Percentiles rank a stretch among this genome's conserved stretches.
phyloP scores from a whole-genome alignment of 306 rosid species.

The Begonia loranthoides region DNA sequence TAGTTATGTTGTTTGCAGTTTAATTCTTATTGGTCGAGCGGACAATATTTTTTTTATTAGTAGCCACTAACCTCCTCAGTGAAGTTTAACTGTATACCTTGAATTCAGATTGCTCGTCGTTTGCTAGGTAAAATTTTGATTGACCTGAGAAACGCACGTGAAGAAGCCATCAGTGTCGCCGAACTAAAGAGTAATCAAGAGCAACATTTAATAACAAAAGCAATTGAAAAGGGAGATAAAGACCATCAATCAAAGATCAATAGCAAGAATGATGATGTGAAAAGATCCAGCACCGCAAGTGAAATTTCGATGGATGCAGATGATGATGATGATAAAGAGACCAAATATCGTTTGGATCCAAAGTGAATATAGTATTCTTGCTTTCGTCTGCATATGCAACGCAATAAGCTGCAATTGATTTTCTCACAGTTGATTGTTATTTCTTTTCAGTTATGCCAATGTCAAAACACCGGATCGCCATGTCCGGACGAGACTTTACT shows the following conservation, averaged over 20 bases:
- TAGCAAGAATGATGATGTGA: conserved; percentile 52
- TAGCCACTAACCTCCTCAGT: too few relatives aligned
- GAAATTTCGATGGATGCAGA: conserved; percentile 69
- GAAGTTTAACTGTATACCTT: too few relatives aligned
- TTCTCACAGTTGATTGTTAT: conserved; percentile 7
- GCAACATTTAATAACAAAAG: conserved; percentile 14
- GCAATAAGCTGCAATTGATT: not conserved
- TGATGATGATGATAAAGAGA: conserved; percentile 87
- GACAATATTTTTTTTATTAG: too few relatives aligned
- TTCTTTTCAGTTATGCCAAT: conserved; percentile 78
- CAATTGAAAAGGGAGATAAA: conserved; percentile 41
- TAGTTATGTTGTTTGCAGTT: too few relatives aligned
- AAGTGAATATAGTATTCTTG: conserved; percentile 30
- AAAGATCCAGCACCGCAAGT: conserved; percentile 29
- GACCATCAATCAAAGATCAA: conserved; percentile 35
- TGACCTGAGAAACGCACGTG: conserved; percentile 89
- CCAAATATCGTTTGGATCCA: conserved; percentile 97
- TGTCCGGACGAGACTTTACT: conserved; percentile 92
- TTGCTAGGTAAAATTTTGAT: conserved; percentile 85
- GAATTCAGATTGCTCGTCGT: conserved; percentile 79
- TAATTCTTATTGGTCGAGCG: too few relatives aligned
- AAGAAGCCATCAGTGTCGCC: conserved; percentile 87
- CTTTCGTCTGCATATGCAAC: not conserved
- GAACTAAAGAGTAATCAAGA: conserved; percentile 68
- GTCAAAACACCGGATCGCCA: conserved; percentile 96